Conservation (phyloP, 805 yeast genomes). For the Peterozyma xylosa region DNA sequence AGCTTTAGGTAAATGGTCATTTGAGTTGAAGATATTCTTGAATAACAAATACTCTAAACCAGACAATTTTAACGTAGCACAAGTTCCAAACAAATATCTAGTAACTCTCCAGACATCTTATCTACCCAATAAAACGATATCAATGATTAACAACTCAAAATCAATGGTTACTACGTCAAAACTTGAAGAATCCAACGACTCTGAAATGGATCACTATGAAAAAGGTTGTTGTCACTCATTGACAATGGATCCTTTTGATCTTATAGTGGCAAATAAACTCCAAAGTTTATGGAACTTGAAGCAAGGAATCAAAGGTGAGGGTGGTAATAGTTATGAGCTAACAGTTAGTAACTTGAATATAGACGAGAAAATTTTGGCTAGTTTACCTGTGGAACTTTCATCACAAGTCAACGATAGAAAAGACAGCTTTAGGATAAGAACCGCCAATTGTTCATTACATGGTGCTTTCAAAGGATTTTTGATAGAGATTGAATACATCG, state of each 20-base stretch:
- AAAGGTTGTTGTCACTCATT: conserved; percentile 45
- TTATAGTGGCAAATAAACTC: conserved; percentile 46
- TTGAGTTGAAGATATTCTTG: conserved; percentile 60
- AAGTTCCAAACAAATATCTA: conserved; percentile 33
- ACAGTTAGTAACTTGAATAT: conserved; percentile 21
- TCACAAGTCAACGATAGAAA: conserved; percentile 13
- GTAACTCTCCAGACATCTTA: conserved; percentile 47
- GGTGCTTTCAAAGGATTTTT: conserved; percentile 68
- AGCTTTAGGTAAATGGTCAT: conserved; percentile 57
- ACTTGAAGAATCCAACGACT: conserved; percentile 13
- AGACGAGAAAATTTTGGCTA: conserved; percentile 5
- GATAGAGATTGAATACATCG: conserved; percentile 46
- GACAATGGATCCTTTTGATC: conserved; percentile 51
- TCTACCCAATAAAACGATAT: conserved; percentile 35
- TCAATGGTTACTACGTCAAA: conserved; percentile 20
- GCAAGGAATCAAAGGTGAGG: conserved; percentile 68
- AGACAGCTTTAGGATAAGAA: conserved; percentile 46
- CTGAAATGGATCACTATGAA: conserved; percentile 17
- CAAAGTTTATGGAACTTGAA: conserved; percentile 65
- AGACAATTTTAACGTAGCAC: conserved; percentile 24
- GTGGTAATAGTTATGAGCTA: conserved; percentile 59
- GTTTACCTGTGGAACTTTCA: conserved; percentile 2
- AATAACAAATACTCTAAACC: conserved; percentile 51
- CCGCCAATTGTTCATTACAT: conserved; percentile 67
- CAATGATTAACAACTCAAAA: conserved; percentile 38